Conservation (phyloP, 2,329 filamentous ascomycete species). For the Calonectria ilicicola region DNA sequence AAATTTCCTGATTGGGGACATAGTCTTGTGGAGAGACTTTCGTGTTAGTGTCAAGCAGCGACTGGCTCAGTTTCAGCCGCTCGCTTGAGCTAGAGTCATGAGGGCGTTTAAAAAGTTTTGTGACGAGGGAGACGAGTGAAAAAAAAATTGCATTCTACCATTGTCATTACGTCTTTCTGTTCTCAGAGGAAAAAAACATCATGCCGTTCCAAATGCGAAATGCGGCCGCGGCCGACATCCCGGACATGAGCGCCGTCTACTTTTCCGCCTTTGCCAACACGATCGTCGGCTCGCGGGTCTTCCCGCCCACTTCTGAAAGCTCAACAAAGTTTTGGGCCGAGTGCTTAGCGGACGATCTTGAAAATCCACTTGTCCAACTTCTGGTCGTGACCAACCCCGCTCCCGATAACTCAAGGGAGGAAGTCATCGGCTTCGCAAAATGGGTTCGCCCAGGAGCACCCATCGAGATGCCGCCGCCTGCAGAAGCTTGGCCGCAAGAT, state of each 20-base stretch:
- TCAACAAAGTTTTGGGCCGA: slow-evolving; percentile 51
- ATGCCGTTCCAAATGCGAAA: slow-evolving; percentile 50
- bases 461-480: slow-evolving; percentile 38
- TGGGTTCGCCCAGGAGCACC: slow-evolving; percentile 54
- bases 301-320: slow-evolving; percentile 44
- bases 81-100: background rate
- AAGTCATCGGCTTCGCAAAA: slow-evolving; percentile 59
- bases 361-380: slow-evolving; percentile 51
- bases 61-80: background rate
- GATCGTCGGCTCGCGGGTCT: slow-evolving; percentile 52
- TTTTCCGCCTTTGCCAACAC: slow-evolving; percentile 57
- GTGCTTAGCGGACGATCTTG: slow-evolving; percentile 52
- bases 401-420: slow-evolving; percentile 23
- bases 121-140: background rate
- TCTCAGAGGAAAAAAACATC: no score
- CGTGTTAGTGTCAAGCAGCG: slow-evolving; percentile 7
- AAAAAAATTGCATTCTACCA: background rate
- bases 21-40: slow-evolving; percentile 12
- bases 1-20: slow-evolving; percentile 5
- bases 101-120: background rate
- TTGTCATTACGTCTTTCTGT: background rate
- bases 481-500: slow-evolving; percentile 53
- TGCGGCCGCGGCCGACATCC: slow-evolving; percentile 54
- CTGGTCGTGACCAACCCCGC: slow-evolving; percentile 53
- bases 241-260: slow-evolving; percentile 56